Conservation (phyloP, 2,329 filamentous ascomycete genomes). For the Talaromyces rugulosus region DNA sequence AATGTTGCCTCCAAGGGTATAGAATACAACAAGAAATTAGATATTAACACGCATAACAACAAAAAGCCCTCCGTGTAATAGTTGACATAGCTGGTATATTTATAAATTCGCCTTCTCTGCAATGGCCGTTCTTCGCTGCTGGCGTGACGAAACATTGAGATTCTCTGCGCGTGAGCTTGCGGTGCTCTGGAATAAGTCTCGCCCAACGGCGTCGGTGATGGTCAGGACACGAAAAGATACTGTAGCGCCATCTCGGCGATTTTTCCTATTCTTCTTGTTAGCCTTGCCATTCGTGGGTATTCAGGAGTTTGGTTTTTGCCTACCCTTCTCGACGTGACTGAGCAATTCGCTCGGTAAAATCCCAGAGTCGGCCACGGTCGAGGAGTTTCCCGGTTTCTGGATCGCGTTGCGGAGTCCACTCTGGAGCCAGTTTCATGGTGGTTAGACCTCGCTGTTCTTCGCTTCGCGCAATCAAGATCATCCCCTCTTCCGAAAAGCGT, state of each 20-base stretch:
- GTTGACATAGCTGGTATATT: neutral
- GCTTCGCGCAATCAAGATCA: slow-evolving; percentile 68
- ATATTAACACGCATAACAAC: neutral
- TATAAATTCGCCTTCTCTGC: slow-evolving; percentile 27
- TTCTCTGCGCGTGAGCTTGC: slow-evolving; percentile 21
- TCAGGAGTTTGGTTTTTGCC: slow-evolving; percentile 15
- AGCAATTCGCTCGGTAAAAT: slow-evolving; percentile 85
- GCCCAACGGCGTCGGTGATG: slow-evolving; percentile 70
- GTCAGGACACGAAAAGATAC: slow-evolving; percentile 76
- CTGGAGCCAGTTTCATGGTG: slow-evolving; percentile 62
- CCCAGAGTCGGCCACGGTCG: slow-evolving; percentile 76
- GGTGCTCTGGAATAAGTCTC: slow-evolving; percentile 56
- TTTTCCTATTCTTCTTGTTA: slow-evolving; percentile 55
- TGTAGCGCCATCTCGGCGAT: slow-evolving; percentile 85
- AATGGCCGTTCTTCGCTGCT: slow-evolving; percentile 34
- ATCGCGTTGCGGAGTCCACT: slow-evolving; percentile 71
- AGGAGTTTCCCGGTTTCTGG: slow-evolving; percentile 56
- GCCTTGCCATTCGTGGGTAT: neutral
- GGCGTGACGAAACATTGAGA: slow-evolving; percentile 30
- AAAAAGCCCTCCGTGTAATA: neutral
- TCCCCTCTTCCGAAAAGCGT: slow-evolving; percentile 85
- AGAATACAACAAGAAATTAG: neutral
- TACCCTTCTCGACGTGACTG: slow-evolving; percentile 74
- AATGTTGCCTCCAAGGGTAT: neutral
- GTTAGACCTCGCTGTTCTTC: slow-evolving; percentile 48